These are phyloP conservation scores for Colletotrichum gigasporum DNA, from an alignment of 2,329 filamentous ascomycete genomes.

Conservation along the genomic window DNA sequence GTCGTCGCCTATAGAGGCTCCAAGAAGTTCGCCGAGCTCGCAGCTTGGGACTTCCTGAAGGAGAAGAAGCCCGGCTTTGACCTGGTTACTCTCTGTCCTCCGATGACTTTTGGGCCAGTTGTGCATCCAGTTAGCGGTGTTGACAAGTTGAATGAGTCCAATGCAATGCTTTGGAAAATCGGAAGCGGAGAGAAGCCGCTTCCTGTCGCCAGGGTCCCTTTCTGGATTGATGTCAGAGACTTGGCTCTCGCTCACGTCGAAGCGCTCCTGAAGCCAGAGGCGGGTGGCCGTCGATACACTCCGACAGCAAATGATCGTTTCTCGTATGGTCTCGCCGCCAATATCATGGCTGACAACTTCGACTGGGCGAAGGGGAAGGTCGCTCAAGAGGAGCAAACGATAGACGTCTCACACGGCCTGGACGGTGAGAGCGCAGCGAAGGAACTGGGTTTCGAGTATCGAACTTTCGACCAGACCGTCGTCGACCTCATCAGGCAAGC, in stretches of 20 bases:
- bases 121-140: slow-evolving; percentile 47
- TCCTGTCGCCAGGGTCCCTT: slow-evolving; percentile 48
- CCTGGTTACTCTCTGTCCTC: slow-evolving; percentile 55
- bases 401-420: slow-evolving; percentile 50
- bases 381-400: slow-evolving; percentile 42
- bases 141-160: slow-evolving; percentile 52
- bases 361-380: slow-evolving; percentile 43
- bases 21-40: slow-evolving; percentile 47
- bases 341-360: slow-evolving; percentile 53
- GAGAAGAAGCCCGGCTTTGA: slow-evolving; percentile 48
- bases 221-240: slow-evolving; percentile 58
- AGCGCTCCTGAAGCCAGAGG: slow-evolving; percentile 47
- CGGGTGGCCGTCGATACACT: slow-evolving; percentile 50
- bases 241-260: slow-evolving; percentile 54
- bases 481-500: slow-evolving; percentile 43
- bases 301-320: slow-evolving; percentile 53
- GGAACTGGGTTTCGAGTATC: slow-evolving; percentile 51
- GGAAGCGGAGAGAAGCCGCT: slow-evolving; percentile 46
- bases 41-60: slow-evolving; percentile 46
- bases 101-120: slow-evolving; percentile 55
- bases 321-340: slow-evolving; percentile 53
- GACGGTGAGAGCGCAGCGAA: slow-evolving; percentile 51
- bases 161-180: slow-evolving; percentile 50
- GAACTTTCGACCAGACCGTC: slow-evolving; percentile 46
- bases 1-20: slow-evolving; percentile 47